phyloP scores from a whole-genome alignment of 2,329 filamentous ascomycete species.

The Trichoderma afroharzianum region DNA sequence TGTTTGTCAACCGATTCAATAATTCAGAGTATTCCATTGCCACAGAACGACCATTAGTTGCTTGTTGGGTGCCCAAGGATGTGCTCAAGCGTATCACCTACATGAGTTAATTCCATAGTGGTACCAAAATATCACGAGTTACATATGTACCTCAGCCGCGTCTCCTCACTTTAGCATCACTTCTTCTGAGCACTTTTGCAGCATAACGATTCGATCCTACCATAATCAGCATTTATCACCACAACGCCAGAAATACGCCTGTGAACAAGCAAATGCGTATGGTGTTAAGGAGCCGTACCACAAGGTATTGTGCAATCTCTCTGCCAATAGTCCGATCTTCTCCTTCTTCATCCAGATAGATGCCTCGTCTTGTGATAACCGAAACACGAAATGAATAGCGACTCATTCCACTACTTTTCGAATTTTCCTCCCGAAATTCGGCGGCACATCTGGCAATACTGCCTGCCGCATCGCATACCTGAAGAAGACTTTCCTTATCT shows the following conservation, averaged over 20 bases:
- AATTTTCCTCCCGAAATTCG: neutral
- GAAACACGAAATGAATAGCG: neutral
- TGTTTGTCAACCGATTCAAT: neutral
- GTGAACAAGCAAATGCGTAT: neutral
- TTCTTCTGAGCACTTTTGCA: neutral
- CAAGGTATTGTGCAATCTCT: neutral
- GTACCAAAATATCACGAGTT: neutral
- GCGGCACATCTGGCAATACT: neutral
- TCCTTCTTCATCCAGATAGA: neutral
- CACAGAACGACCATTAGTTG: fast-evolving
- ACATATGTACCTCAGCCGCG: neutral
- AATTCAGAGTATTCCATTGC: neutral
- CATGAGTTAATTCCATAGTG: neutral
- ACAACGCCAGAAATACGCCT: neutral
- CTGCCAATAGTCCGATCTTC: fast-evolving
- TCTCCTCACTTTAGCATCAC: neutral
- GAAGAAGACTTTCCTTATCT: neutral
- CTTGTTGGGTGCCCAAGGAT: neutral
- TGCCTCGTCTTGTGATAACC: neutral
- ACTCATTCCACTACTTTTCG: neutral
- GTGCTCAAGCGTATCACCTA: neutral
- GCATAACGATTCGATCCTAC: neutral
- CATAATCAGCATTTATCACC: neutral
- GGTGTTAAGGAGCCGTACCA: neutral
- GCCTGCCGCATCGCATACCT: neutral